A percentile compares a stretch with the other conserved stretches of the same genome.
Conservation (phyloP, 163 green algal genomes). For the Prototheca cutis region DNA sequence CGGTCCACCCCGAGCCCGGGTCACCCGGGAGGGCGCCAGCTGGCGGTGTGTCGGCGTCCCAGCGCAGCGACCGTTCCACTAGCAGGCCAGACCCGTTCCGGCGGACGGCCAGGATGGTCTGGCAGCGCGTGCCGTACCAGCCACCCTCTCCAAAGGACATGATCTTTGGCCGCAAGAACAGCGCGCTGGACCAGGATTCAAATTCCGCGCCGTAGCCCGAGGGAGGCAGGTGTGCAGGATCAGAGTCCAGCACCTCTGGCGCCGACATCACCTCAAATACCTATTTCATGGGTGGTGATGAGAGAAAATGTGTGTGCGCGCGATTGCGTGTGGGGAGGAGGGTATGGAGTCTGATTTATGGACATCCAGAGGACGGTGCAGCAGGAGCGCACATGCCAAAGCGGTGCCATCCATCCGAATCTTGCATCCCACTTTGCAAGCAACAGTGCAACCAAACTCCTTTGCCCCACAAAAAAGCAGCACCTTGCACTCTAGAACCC, state of each 20-base stretch:
- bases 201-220: constrained; percentile 10
- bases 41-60: neutral
- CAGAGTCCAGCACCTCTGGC: neutral
- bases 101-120: constrained; percentile 10
- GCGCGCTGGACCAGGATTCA: constrained; percentile 6
- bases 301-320: too few relatives aligned
- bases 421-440: too few relatives aligned
- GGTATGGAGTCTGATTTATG: too few relatives aligned
- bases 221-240: neutral
- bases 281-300: neutral
- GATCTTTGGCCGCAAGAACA: constrained; percentile 4
- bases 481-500: too few relatives aligned
- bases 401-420: too few relatives aligned
- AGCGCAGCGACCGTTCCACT: neutral
- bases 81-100: constrained; percentile 3
- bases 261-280: neutral
- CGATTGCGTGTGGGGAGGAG: too few relatives aligned
- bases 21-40: too few relatives aligned
- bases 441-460: too few relatives aligned
- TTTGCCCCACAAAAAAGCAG: too few relatives aligned
- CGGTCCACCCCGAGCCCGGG: too few relatives aligned
- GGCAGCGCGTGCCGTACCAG: neutral
- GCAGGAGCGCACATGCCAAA: too few relatives aligned
- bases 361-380: too few relatives aligned
- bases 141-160: neutral